These are phyloP conservation scores for Ogataea polymorpha DNA, from an alignment of 805 yeast genomes.

Conservation along the genomic window DNA sequence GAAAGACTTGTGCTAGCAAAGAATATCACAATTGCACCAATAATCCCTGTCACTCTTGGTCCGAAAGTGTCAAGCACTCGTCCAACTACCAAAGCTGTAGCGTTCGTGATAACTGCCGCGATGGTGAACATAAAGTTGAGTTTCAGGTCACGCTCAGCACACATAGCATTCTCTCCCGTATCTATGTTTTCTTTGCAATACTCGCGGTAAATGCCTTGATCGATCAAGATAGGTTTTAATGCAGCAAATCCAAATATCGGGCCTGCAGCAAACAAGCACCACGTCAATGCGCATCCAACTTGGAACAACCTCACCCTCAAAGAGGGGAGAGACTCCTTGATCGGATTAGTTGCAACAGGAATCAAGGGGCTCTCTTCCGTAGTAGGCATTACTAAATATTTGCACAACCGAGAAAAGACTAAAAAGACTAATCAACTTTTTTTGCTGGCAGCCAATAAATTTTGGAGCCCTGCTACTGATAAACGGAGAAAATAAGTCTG, in stretches of 20 bases:
- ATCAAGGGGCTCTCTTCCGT: slow-evolving; percentile 29
- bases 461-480: not conserved
- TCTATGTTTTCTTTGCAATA: slow-evolving; percentile 42
- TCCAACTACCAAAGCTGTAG: slow-evolving; percentile 81
- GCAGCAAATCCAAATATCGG: slow-evolving; percentile 97
- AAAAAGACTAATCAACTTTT: not conserved
- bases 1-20: slow-evolving; percentile 45
- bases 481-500: not conserved
- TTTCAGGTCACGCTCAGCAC: slow-evolving; percentile 78
- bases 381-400: slow-evolving; percentile 10
- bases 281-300: slow-evolving; percentile 67
- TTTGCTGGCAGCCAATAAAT: no score
- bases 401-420: not conserved
- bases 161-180: slow-evolving; percentile 27
- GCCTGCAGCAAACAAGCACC: slow-evolving; percentile 93
- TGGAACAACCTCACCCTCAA: slow-evolving; percentile 43
- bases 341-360: slow-evolving; percentile 3
- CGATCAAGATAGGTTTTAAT: slow-evolving; percentile 73
- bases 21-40: slow-evolving; percentile 62
- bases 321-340: slow-evolving; percentile 22
- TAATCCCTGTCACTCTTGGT: slow-evolving; percentile 71
- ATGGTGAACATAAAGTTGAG: slow-evolving; percentile 79
- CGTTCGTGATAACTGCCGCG: slow-evolving; percentile 84
- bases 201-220: slow-evolving; percentile 72
- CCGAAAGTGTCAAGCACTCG: slow-evolving; percentile 74